Evolutionary conservation across 768 basidiomycete genomes (phyloP), one percentile per base, ranked within the genome.

Genomic region (Lentinus brumalis): DNA sequence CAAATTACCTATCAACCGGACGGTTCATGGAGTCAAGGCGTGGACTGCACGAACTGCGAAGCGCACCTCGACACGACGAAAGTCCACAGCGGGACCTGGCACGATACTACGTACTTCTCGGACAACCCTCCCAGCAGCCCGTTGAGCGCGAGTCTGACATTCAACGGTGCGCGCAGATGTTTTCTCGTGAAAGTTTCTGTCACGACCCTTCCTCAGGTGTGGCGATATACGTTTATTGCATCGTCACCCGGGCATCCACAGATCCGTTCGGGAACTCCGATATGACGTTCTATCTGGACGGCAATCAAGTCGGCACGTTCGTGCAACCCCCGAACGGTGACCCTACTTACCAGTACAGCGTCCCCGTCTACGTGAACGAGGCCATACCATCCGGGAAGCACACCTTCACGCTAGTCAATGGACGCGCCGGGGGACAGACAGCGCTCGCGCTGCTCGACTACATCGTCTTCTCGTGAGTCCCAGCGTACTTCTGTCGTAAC

Each of bases 141-240:
- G 12, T 65, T 68, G 35, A 65, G 65, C 10, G 78, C 76, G 2
- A 64, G 70, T 15, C 51, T 73, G 26, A 56, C 62, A 21, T 79
- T 79, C 62, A 71, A 69, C 53, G 78, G 78, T 78, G 51, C 54
- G 65, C 56, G 18, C n/a, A 40, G 14, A 15, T 39, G 29, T n/a
- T 39, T 26, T 39, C 45, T 30, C 9, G 21, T 6, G 41, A 5
- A 5, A 5, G 5, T 21, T 41, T 39, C 4, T 12, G 7, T 9
- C 8, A 18, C n/a, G 40, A 42, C 5, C 12, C 47, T 40, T 60
- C 31, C 35, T 11, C 56, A 80, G 79, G 78, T 8, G 71, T 76
- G n/a, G 78, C 79, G 0, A 63, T 81, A 15, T 79, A 80, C 66
- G 75, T 80, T 4, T 78, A 71, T 58, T 77, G 77, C 57, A 71